Percentiles rank a stretch among this genome's conserved stretches.
phyloP scores from a whole-genome alignment of 768 basidiomycete species.

The Termitomyces eurrhizus region DNA sequence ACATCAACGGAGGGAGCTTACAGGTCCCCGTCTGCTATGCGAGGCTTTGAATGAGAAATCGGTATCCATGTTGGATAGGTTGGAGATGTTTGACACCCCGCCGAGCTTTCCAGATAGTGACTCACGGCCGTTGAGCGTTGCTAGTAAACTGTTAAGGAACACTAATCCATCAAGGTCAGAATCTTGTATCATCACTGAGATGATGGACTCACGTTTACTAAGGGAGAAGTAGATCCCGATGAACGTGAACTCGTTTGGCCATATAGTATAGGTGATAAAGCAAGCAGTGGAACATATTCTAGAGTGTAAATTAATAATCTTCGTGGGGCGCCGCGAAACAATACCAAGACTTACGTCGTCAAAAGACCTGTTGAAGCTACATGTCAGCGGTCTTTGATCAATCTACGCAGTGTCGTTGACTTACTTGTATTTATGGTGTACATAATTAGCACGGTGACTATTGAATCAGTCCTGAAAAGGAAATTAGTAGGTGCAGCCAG shows the following conservation, averaged over 20 bases:
- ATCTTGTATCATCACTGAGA: not conserved
- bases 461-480: slow-evolving; percentile 35
- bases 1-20: not conserved
- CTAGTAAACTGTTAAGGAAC: slow-evolving; percentile 30
- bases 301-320: slow-evolving; percentile 35
- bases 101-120: slow-evolving; percentile 19
- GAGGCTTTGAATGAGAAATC: not conserved
- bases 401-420: slow-evolving; percentile 6
- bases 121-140: slow-evolving; percentile 26
- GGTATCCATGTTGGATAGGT: slow-evolving; percentile 3
- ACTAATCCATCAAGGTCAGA: slow-evolving; percentile 15
- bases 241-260: slow-evolving; percentile 3
- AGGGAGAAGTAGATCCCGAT: slow-evolving; percentile 7
- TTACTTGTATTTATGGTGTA: slow-evolving; percentile 50
- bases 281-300: slow-evolving; percentile 1
- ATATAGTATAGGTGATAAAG: slow-evolving; percentile 8
- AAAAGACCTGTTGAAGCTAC: slow-evolving; percentile 22
- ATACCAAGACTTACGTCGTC: slow-evolving; percentile 23
- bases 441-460: slow-evolving; percentile 40
- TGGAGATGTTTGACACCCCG: slow-evolving; percentile 16
- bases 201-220: slow-evolving; percentile 21
- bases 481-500: not conserved
- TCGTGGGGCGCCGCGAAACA: slow-evolving; percentile 37
- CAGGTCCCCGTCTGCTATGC: not conserved
- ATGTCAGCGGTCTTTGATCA: not conserved